A percentile compares a stretch with the other conserved stretches of the same genome.
Conservation (phyloP, 2,329 filamentous ascomycete species). For the Celoporthe dispersa region DNA sequence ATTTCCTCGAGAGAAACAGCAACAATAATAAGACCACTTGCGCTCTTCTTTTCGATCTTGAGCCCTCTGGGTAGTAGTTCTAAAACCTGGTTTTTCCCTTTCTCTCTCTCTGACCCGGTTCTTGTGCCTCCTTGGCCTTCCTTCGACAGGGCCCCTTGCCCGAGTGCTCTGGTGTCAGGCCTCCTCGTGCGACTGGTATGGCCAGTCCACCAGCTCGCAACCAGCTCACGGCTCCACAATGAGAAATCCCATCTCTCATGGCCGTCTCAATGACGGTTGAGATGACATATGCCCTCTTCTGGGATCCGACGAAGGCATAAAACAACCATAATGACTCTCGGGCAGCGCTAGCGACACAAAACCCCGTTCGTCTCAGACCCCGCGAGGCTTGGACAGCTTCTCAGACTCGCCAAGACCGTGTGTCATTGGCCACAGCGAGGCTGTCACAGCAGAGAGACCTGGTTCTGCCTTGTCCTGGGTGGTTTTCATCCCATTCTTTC, state of each 20-base stretch:
- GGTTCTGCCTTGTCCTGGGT: neutral
- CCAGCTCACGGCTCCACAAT: neutral
- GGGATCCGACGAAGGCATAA: slow-evolving; percentile 20
- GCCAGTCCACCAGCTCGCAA: neutral
- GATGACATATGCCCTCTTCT: slow-evolving; percentile 20
- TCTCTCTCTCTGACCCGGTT: no score
- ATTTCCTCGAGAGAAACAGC: no score
- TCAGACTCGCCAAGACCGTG: slow-evolving; percentile 44
- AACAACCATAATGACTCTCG: slow-evolving; percentile 13
- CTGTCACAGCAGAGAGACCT: neutral
- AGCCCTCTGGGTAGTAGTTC: no score
- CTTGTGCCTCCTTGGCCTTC: no score
- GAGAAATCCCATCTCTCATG: slow-evolving; percentile 7
- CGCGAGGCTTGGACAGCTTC: slow-evolving; percentile 43
- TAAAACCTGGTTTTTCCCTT: no score
- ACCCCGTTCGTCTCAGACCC: slow-evolving; percentile 35
- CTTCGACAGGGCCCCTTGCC: no score
- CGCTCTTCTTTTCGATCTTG: no score
- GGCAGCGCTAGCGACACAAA: slow-evolving; percentile 26
- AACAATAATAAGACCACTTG: no score
- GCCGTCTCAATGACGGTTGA: slow-evolving; percentile 19
- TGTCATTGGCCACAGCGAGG: slow-evolving; percentile 15
- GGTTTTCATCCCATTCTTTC: slow-evolving; percentile 21
- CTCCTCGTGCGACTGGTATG: no score
- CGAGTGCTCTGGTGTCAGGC: no score